Conservation (phyloP, 805 yeast genomes). For the Starmera pachycereana region DNA sequence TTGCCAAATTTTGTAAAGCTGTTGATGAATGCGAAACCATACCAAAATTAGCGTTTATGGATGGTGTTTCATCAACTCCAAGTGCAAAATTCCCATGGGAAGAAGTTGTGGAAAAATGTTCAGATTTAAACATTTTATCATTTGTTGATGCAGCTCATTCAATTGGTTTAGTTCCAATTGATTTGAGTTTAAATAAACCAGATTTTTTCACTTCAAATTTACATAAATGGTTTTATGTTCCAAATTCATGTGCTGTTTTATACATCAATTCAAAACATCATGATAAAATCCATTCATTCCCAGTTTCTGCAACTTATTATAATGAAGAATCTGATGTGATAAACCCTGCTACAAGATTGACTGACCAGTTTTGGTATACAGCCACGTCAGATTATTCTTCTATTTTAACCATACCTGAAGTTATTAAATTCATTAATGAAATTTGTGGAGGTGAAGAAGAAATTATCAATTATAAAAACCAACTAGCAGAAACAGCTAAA, state of each 20-base stretch:
- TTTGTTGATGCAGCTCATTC: constrained; percentile 67
- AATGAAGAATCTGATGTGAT: neutral
- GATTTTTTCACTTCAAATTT: constrained; percentile 53
- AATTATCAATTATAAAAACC: constrained; percentile 36
- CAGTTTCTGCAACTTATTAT: constrained; percentile 36
- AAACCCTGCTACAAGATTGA: neutral
- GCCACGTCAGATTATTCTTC: constrained; percentile 42
- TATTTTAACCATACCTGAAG: constrained; percentile 31
- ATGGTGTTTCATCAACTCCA: constrained; percentile 54
- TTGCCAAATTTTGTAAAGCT: constrained; percentile 20
- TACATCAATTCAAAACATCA: constrained; percentile 47
- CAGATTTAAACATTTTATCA: constrained; percentile 35
- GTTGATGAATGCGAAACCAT: constrained; percentile 13
- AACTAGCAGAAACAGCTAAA: constrained; percentile 34
- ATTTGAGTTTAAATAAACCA: constrained; percentile 33
- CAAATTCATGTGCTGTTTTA: constrained; percentile 46
- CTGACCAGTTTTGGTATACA: constrained; percentile 33
- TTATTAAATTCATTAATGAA: constrained; percentile 40
- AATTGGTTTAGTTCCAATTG: constrained; percentile 28
- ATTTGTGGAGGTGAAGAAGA: constrained; percentile 43
- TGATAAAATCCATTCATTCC: constrained; percentile 38
- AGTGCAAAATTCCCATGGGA: constrained; percentile 48
- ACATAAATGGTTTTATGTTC: constrained; percentile 59
- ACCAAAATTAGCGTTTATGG: constrained; percentile 38
- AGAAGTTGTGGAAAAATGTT: constrained; percentile 33